A percentile compares a stretch with the other conserved stretches of the same genome.
Conservation (phyloP, 768 basidiomycete genomes). For the Lactifluus rugatus region DNA sequence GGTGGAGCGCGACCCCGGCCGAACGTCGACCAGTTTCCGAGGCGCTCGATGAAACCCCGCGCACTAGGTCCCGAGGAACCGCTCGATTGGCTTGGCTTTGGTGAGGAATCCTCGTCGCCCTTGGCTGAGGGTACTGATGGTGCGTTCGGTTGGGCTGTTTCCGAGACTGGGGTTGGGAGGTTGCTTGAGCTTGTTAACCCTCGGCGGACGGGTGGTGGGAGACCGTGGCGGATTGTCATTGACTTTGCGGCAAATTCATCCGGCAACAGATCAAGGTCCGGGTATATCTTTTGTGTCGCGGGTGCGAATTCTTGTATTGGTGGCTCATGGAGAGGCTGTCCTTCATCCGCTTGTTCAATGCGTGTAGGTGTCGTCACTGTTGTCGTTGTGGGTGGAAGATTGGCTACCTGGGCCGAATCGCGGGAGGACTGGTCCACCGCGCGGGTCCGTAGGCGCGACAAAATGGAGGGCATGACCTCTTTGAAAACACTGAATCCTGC, state of each 20-base stretch:
- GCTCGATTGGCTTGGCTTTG: slow-evolving; percentile 1
- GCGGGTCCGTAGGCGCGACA: slow-evolving; percentile 28
- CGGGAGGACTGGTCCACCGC: slow-evolving; percentile 21
- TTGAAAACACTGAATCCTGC: not conserved
- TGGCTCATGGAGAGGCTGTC: not conserved
- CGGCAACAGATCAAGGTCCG: slow-evolving; percentile 29
- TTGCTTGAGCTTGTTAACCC: slow-evolving; percentile 1
- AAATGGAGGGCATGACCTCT: slow-evolving; percentile 23
- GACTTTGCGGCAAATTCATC: slow-evolving; percentile 20
- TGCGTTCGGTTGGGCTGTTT: not conserved
- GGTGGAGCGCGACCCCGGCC: slow-evolving; percentile 23
- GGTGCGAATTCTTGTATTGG: slow-evolving; percentile 1
- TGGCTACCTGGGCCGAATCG: slow-evolving; percentile 13
- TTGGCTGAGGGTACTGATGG: not conserved
- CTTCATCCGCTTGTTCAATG: not conserved
- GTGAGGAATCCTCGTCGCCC: slow-evolving; percentile 1
- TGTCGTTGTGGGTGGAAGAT: slow-evolving; percentile 8
- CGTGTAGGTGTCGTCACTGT: slow-evolving; percentile 5
- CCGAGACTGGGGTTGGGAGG: not conserved
- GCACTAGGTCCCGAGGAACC: not conserved
- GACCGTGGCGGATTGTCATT: not conserved
- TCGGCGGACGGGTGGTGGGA: slow-evolving; percentile 13
- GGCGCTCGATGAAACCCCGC: slow-evolving; percentile 10
- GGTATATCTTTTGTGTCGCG: slow-evolving; percentile 31
- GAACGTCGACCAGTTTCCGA: slow-evolving; percentile 31